Evolutionary conservation across 148 eudicot genomes (phyloP).

Genomic region (Silene latifolia): DNA sequence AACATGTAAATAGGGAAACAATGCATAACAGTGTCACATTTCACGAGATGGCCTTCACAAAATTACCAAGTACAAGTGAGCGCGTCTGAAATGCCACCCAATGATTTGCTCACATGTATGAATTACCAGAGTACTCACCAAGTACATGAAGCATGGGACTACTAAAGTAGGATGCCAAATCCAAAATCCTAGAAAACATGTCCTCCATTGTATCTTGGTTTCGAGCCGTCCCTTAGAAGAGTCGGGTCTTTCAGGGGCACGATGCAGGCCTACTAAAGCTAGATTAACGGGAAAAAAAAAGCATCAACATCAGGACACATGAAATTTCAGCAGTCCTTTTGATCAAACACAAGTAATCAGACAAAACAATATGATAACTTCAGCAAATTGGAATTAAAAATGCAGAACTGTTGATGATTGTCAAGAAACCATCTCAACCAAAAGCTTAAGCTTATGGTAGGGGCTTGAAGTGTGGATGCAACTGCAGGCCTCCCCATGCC

Average conservation of each 20-base stretch:
- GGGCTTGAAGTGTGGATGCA: too few relatives aligned
- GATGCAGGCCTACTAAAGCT: constrained; percentile 18
- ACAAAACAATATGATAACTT: neutral
- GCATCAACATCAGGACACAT: neutral
- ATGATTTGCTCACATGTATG: neutral
- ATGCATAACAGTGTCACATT: neutral
- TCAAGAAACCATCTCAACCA: too few relatives aligned
- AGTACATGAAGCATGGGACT: constrained; percentile 47
- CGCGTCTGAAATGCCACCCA: neutral
- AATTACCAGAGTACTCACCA: constrained; percentile 42
- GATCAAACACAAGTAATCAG: neutral
- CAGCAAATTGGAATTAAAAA: too few relatives aligned
- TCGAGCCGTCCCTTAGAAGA: constrained; percentile 22
- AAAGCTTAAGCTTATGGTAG: too few relatives aligned
- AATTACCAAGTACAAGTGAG: too few relatives aligned
- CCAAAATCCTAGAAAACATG: constrained; percentile 52
- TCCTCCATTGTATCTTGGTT: constrained; percentile 54
- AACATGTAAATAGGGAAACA: constrained; percentile 5
- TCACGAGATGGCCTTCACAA: too few relatives aligned
- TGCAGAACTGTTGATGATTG: neutral
- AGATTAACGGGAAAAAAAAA: constrained; percentile 10
- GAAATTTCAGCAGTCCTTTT: neutral
- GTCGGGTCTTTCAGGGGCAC: constrained; percentile 21
- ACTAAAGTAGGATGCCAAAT: constrained; percentile 53
- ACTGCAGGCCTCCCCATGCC: too few relatives aligned